Percentiles rank a stretch among this genome's conserved stretches.
phyloP scores from a whole-genome alignment of 768 basidiomycete genomes.

The Candolleomyces aberdarensis region DNA sequence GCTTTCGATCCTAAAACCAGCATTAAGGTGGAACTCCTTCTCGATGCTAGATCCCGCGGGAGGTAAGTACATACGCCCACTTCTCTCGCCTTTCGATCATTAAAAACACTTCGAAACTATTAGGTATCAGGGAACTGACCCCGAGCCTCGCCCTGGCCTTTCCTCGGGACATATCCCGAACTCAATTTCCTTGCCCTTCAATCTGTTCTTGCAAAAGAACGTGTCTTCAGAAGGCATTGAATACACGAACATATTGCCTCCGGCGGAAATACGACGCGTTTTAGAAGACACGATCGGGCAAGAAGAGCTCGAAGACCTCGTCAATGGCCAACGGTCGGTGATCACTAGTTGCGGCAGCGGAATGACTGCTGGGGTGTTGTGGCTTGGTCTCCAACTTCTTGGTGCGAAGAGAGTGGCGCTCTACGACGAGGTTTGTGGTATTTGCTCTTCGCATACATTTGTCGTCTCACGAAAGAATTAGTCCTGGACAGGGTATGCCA shows the following conservation, averaged over 20 bases:
- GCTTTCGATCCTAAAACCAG: conserved; percentile 39
- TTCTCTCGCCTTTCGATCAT: background rate
- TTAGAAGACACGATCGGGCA: conserved; percentile 63
- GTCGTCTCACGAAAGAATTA: conserved; percentile 25
- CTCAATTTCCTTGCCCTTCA: conserved; percentile 84
- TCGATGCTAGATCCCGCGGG: conserved; percentile 85
- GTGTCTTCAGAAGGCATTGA: conserved; percentile 36
- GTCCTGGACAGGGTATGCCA: conserved; percentile 96
- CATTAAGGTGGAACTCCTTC: conserved; percentile 59
- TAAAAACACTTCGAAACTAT: background rate
- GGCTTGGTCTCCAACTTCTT: conserved; percentile 84
- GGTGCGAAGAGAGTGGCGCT: conserved; percentile 62
- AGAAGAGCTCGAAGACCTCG: conserved; percentile 50
- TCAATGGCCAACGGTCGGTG: conserved; percentile 58
- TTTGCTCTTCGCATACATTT: conserved; percentile 6
- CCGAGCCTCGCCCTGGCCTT: conserved; percentile 87
- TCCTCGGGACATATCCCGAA: conserved; percentile 91
- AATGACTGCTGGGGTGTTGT: conserved; percentile 95
- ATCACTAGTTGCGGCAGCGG: conserved; percentile 90
- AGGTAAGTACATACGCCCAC: conserved; percentile 44
- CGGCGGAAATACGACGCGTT: conserved; percentile 54
- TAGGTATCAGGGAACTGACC: conserved; percentile 78
- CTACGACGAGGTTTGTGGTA: conserved; percentile 83
- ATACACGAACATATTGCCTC: conserved; percentile 59
- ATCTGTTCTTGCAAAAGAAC: conserved; percentile 55